Conservation (phyloP, 139 green algal genomes). For the Chlamydomonas schloesseri region DNA sequence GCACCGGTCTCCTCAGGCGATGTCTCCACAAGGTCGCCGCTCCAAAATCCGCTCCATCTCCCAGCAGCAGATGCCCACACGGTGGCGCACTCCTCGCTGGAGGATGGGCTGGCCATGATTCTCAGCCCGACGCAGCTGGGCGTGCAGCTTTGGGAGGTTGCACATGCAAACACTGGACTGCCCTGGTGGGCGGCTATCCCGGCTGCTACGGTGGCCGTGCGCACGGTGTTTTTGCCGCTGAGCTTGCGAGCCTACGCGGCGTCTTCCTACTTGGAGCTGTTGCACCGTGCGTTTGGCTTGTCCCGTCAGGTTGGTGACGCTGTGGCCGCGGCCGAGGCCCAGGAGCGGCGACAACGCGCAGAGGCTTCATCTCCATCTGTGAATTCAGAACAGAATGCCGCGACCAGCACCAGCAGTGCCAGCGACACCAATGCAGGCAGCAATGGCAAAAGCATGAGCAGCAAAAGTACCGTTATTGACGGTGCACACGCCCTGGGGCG, state of each 20-base stretch:
- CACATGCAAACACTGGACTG: conserved; percentile 28
- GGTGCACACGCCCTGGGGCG: not conserved
- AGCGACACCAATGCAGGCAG: not conserved
- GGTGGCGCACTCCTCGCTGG: not conserved
- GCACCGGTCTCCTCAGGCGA: no score
- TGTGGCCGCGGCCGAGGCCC: not conserved
- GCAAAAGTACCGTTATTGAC: not conserved
- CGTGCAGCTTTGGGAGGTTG: conserved; percentile 53
- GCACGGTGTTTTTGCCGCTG: conserved; percentile 40
- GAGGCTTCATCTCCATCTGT: not conserved
- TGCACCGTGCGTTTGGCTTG: conserved; percentile 20
- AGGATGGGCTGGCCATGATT: conserved; percentile 35
- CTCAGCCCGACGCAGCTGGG: conserved; percentile 55
- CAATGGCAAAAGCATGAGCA: not conserved
- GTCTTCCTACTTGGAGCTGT: conserved; percentile 49
- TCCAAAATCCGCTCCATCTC: no score
- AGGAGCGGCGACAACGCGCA: not conserved
- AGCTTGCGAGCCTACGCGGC: conserved; percentile 55
- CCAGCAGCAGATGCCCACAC: no score
- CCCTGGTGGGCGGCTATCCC: conserved; percentile 60
- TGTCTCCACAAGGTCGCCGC: no score
- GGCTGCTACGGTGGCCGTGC: conserved; percentile 19
- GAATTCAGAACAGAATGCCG: not conserved
- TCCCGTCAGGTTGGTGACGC: not conserved
- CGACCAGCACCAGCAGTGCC: not conserved